Base-by-base conservation (phyloP, 768 basidiomycete genomes). In the Strobilomyces echinocephalus region DNA sequence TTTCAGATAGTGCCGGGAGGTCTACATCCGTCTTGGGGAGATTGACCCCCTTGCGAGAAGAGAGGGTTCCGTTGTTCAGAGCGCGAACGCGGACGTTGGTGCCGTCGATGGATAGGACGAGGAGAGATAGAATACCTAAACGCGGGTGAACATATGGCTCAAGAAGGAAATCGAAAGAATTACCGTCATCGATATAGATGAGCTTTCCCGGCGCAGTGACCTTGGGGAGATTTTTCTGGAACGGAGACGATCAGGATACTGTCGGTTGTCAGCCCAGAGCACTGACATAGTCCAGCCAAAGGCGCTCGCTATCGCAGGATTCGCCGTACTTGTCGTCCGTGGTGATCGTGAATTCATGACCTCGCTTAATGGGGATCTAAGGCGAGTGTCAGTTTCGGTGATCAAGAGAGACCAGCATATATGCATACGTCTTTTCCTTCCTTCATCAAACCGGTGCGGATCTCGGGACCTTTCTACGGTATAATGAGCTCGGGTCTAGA, bases 21-120 rank as follows among this genome's bases (percentile, higher is more conserved):
- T 99, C 97, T 64, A 99, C 97, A 12, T 87, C 80, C 58, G 97
- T 98, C 75, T 97, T 97, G 63, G 97, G 97, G 52, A 99, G 84
- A 74, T 99, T 99, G 76, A 98, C 97, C 68, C 97, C 97, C 79
- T 99, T 99, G 70, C 92, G 90, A 50, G 95, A 97, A 46, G 90
- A 91, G 62, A 99, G 86, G 38, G 78, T 86, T 50, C 95, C 97
- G 65, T 84, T 88, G 83, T 98, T 99, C 69, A 95, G 55, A 39
- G 89, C 80, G 58, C 89, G 88, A 60, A 97, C 95, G 54, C 77
- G 84, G 58, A 97, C 81, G 64, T 82, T 88, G 65, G 75, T 67
- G 46, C 89, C 87, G 55, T 95, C 93, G 64, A 97, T 83, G 58
- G 89, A 81, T 56, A 95, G 78, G 61, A 99, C 95, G 64, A 97